A percentile compares a stretch with the other conserved stretches of the same genome.
Conservation (phyloP, 495 filamentous ascomycete species). For the Beverwykella pulmonaria region DNA sequence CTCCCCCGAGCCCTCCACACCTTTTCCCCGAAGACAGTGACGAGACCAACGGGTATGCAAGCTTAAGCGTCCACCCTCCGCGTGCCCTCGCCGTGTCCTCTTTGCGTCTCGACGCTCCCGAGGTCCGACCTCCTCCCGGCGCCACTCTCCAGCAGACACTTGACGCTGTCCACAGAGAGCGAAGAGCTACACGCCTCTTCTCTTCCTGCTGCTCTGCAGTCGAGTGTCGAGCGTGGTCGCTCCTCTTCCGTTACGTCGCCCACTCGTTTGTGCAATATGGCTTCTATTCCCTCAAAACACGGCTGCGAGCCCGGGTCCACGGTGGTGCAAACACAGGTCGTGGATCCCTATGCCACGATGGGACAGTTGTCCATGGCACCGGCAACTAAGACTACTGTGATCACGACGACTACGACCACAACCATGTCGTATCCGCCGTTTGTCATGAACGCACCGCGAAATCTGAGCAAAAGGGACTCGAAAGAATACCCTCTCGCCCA, state of each 20-base stretch:
- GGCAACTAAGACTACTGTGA: slow-evolving; percentile 72
- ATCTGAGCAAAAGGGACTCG: slow-evolving; percentile 73
- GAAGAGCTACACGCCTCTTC: background rate
- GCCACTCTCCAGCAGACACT: slow-evolving; percentile 17
- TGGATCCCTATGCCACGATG: slow-evolving; percentile 45
- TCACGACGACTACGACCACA: slow-evolving; percentile 94
- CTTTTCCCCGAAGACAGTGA: background rate
- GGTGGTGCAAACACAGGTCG: slow-evolving; percentile 9
- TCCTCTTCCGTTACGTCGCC: background rate
- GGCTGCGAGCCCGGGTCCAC: slow-evolving; percentile 7
- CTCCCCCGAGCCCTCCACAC: background rate
- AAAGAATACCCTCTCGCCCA: slow-evolving; percentile 88
- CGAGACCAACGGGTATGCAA: slow-evolving; percentile 15
- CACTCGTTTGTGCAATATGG: slow-evolving; percentile 19
- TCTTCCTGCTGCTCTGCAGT: background rate
- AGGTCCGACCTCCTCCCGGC: background rate
- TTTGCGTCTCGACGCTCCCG: slow-evolving; percentile 31
- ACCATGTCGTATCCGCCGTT: slow-evolving; percentile 87
- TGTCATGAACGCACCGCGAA: slow-evolving; percentile 71
- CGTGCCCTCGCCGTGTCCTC: slow-evolving; percentile 28
- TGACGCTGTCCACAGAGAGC: slow-evolving; percentile 3
- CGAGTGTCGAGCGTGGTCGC: background rate
- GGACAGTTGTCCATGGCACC: slow-evolving; percentile 72
- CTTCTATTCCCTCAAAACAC: slow-evolving; percentile 11
- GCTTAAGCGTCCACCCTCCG: background rate